Evolutionary conservation across 2,329 filamentous ascomycete genomes (phyloP), one percentile per base, ranked within the genome.

Genomic region (Ophiostoma sp.): DNA sequence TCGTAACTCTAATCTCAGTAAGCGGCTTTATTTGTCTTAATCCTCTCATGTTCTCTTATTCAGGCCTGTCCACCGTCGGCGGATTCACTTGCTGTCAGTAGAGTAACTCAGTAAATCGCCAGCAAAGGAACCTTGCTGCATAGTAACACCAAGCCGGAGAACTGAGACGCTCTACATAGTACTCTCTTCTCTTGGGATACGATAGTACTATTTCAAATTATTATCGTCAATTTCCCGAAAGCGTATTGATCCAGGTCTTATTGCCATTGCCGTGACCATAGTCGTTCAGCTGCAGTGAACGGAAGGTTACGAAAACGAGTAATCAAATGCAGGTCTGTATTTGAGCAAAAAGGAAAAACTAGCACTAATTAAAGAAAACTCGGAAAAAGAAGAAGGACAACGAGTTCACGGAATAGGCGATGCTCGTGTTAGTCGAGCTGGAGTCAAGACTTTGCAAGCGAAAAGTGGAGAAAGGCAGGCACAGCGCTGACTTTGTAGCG

Each of bases 381-480:
- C 27, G 23, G 17, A 52, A 11, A 39, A 23, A 41, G 5, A 23
- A 57, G 4, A 41, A 44, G 36, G 36, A 20, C 8, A 39, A 35
- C 23, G 64, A 44, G 2, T 6, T 35, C 27, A 33, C 52, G 52
- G 52, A 62, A 62, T 62, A 62, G 57, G 57, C 27, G 27, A 62
- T 57, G 52, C 52, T 57, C 52, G 52, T 57, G 52, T 57, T 27
- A 57, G 52, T 57, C 52, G 52, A 57, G 52, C 52, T 57, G 52
- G 52, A 57, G 52, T 57, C 52, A 57, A 57, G 52, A 57, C 11
- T 57, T 57, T 57, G 15, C 52, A 57, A 57, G 52, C 52, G 52
- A 57, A 31, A 57, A 57, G 52, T 57, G 23, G 52, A 57, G 27
- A 57, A 57, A 57, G 48, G 23, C 39, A 48, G 44, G 15, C 15